Evolutionary conservation across 306 rosid genomes (phyloP), one percentile per base, ranked within the genome.

Genomic region (Castanospermum australe): DNA sequence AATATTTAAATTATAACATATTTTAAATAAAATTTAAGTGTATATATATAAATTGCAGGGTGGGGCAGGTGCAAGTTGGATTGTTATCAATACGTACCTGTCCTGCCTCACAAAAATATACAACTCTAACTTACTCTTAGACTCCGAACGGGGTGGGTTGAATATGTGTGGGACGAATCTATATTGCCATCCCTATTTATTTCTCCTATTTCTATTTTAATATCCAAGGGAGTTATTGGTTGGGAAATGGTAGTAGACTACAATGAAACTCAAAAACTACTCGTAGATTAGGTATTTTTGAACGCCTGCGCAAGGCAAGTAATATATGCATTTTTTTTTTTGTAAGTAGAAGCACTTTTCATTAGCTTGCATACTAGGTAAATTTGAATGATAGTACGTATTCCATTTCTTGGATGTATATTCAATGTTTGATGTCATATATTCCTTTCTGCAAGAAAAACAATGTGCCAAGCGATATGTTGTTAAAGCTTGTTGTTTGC

Each of bases 261-360:
- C 48, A 24, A 67, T 8, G 41, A 24, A 73, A 12, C 41, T 36
- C 79, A 71, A 69, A 38, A 9, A 65, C 67, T 42, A 44, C 65
- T 59, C 61, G 6, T 18, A 84, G 66, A 67, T 47, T 2, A 7
- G 45, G 79, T 5, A 67, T 59, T 82, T 75, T 82, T 62, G 86
- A 88, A 25, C 48, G 33, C 67, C 7, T 68, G 14, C 48, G 59
- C 35, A 83, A 84, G 88, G 91, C 69, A 80, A 76, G 90, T 45
- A 47, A 4, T 75, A 47, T 82, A 44, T 79, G 17, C 33, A 60
- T 66, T 79, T 63, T 61, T 45, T 3, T 62, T 61, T 45, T 3
- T 62, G 28, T 77, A 48, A 33, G 61, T 56, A 32, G 2, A 51
- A 76, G 42, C 42, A 15, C 38, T 52, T 68, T 52, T 17, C 38